phyloP scores from a whole-genome alignment of 192 early-diverging fungal species.

The Entomortierella lignicola region DNA sequence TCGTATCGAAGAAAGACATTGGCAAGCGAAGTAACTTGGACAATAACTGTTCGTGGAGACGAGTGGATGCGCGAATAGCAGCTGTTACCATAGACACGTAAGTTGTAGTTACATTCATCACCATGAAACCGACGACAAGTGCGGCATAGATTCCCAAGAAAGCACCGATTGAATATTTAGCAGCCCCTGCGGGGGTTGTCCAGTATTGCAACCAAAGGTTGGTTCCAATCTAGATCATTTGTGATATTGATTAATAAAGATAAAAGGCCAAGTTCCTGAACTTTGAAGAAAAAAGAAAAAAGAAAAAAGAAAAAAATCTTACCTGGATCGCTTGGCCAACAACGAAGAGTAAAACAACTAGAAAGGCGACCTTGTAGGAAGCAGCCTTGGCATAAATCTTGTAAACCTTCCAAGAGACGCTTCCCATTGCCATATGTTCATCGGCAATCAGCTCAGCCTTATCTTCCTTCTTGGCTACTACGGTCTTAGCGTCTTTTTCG shows the following conservation, averaged over 20 bases:
- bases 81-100: constrained; percentile 30
- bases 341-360: constrained; percentile 66
- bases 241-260: no score
- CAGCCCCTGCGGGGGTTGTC: constrained; percentile 13
- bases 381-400: constrained; percentile 81
- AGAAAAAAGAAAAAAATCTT: not conserved
- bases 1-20: constrained; percentile 69
- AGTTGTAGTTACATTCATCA: constrained; percentile 9
- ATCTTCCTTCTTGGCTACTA: constrained; percentile 24
- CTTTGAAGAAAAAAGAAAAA: no score
- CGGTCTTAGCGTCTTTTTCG: constrained; percentile 36
- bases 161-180: not conserved
- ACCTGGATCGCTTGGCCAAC: constrained; percentile 10
- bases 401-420: constrained; percentile 84
- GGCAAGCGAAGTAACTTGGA: constrained; percentile 70
- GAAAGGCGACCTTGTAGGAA: constrained; percentile 59
- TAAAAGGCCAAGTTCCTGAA: no score
- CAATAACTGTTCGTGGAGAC: constrained; percentile 72
- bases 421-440: constrained; percentile 87
- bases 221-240: constrained; percentile 55
- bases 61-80: constrained; percentile 70
- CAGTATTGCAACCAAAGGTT: constrained; percentile 81
- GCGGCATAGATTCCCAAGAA: constrained; percentile 35
- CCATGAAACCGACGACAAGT: constrained; percentile 18
- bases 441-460: constrained; percentile 75